These are phyloP conservation scores for Aspergillus transmontanensis DNA, from an alignment of 2,329 filamentous ascomycete genomes.

Conservation along the genomic window DNA sequence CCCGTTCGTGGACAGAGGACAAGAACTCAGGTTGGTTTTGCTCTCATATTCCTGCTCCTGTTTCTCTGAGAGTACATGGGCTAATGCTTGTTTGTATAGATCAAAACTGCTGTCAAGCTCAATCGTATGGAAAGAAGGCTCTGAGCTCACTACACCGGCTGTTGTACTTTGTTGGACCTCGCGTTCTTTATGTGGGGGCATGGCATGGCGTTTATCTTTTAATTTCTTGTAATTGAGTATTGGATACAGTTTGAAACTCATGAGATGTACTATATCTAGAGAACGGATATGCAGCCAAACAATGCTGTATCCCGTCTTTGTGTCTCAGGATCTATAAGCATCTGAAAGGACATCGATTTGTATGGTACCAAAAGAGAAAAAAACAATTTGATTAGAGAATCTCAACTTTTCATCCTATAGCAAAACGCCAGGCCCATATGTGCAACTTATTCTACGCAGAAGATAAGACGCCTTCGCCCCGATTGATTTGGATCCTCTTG, in stretches of 20 bases:
- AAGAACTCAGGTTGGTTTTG: constrained; percentile 65
- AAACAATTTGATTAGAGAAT: constrained; percentile 14
- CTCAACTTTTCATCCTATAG: constrained; percentile 34
- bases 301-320: background rate
- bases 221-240: constrained; percentile 15
- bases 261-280: constrained; percentile 24
- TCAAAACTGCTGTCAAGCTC: constrained; percentile 60
- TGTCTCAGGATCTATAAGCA: background rate
- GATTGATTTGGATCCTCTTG: constrained; percentile 90
- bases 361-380: constrained; percentile 8
- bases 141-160: constrained; percentile 20
- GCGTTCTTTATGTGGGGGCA: constrained; percentile 26
- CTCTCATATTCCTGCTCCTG: constrained; percentile 1
- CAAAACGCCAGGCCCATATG: constrained; percentile 33
- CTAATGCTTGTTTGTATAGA: constrained; percentile 44
- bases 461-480: constrained; percentile 55
- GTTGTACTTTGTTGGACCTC: constrained; percentile 21
- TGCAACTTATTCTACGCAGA: constrained; percentile 31
- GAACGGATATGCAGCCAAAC: constrained; percentile 1
- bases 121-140: constrained; percentile 61
- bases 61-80: background rate
- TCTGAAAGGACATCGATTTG: constrained; percentile 7
- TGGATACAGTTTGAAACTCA: constrained; percentile 10
- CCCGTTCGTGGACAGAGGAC: constrained; percentile 91
- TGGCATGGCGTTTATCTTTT: constrained; percentile 23